Evolutionary conservation across 768 basidiomycete species (phyloP).

Genomic region (Boletellus ananas): DNA sequence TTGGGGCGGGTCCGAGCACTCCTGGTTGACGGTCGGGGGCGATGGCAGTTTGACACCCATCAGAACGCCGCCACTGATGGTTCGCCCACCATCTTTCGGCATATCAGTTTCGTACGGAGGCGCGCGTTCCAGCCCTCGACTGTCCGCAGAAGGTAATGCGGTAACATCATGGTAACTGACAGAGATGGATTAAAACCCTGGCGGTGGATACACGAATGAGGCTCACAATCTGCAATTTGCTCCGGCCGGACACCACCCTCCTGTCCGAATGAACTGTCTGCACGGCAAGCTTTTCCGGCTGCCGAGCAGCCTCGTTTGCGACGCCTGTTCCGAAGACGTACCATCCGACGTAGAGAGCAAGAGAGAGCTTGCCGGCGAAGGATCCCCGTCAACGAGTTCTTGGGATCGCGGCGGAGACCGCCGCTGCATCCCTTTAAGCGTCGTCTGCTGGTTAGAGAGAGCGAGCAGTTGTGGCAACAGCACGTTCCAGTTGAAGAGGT

Average conservation of each 20-base stretch:
- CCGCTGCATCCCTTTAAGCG: not conserved
- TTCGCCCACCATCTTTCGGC: slow-evolving; percentile 11
- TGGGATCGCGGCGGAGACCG: slow-evolving; percentile 6
- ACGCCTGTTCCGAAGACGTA: slow-evolving; percentile 9
- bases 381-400: slow-evolving; percentile 19
- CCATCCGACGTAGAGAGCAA: slow-evolving; percentile 22
- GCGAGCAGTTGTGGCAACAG: slow-evolving; percentile 15
- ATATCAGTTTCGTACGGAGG: slow-evolving; percentile 4
- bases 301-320: not conserved
- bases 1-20: slow-evolving; percentile 18
- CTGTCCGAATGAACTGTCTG: slow-evolving; percentile 39
- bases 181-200: not conserved
- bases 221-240: slow-evolving; percentile 41
- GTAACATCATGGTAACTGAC: slow-evolving; percentile 22
- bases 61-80: slow-evolving; percentile 27
- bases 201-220: not conserved
- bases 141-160: slow-evolving; percentile 18
- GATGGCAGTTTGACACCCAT: slow-evolving; percentile 13
- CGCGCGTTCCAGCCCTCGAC: slow-evolving; percentile 6
- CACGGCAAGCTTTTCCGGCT: slow-evolving; percentile 36
- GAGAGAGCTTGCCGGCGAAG: slow-evolving; percentile 18
- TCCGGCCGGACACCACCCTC: slow-evolving; percentile 42
- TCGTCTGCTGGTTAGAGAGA: slow-evolving; percentile 5
- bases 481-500: slow-evolving; percentile 15
- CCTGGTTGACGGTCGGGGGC: slow-evolving; percentile 5